Base-by-base conservation (phyloP, 2,329 filamentous ascomycete genomes). In the Colletotrichum sp. region DNA sequence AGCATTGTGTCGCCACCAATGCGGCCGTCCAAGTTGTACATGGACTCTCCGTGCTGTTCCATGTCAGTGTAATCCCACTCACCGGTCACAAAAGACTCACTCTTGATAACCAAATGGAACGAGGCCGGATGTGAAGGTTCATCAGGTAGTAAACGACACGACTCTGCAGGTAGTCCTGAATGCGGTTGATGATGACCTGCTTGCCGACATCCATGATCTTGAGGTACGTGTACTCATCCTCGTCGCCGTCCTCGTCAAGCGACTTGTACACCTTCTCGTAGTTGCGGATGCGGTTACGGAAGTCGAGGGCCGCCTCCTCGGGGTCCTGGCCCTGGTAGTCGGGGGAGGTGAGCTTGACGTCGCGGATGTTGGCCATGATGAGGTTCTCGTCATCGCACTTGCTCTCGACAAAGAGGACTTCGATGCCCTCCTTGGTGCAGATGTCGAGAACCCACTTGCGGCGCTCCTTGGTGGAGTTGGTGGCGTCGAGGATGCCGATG, bases 191-290 rank as follows among this genome's bases (percentile, higher is more conserved):
- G 82, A 99, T 97, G 83, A 99, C 96, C 82, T 98, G 95, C 80
- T 95, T 95, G 75, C 97, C 96, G 15, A 99, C 95, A 82, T 99
- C 94, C 90, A 99, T 98, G 83, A 99, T 94, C 87, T 99, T 99
- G 83, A 99, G 94, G 83, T 98, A 99, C 49, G 97, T 98, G 81
- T 97, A 92, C 80, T 96, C 90, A 80, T 91, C 92, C 88, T 99
- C 96, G 78, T 98, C 94, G 57, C 87, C 88, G 78, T 92, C 90
- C 79, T 94, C 94, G 80, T 98, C 95, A 81, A 99, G 95, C 2
- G 95, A 96, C 87, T 98, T 92, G 86, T 99, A 99, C 32, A 98
- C 95, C 86, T 97, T 97, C 85, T 99, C 97, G 86, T 99, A 99
- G 86, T 98, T 98, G 82, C 94, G 93, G 82, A 99, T 99, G 78